Evolutionary conservation across 345 rosid genomes (phyloP).

Genomic region (Alliaria petiolata): DNA sequence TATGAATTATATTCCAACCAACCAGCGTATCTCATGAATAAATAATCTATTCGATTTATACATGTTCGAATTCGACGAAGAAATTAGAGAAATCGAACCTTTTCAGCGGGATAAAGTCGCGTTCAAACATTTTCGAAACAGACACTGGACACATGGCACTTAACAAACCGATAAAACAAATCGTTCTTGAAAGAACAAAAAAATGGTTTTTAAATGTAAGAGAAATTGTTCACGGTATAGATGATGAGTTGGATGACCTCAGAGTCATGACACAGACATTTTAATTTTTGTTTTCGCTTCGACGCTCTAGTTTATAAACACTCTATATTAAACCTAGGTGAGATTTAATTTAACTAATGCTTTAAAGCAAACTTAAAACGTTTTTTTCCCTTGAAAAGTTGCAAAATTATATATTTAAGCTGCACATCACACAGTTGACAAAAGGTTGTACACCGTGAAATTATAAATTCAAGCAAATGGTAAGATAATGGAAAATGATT

Average conservation of each 20-base stretch:
- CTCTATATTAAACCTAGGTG: background rate
- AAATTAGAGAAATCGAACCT: background rate
- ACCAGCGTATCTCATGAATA: no score
- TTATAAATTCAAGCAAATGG: background rate
- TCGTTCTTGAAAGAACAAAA: no score
- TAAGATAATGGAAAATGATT: slow-evolving; percentile 2
- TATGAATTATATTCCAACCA: no score
- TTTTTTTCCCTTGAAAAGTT: background rate
- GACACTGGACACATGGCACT: background rate
- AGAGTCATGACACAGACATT: no score
- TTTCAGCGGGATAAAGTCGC: background rate
- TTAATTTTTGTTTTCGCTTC: no score
- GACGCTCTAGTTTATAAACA: background rate
- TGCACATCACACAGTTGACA: background rate
- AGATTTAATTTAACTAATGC: background rate
- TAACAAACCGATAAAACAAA: no score
- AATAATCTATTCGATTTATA: background rate
- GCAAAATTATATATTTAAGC: background rate
- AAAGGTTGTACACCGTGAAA: background rate
- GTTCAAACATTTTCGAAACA: background rate
- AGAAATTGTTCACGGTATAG: no score
- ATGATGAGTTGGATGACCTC: no score
- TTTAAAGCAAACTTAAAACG: background rate
- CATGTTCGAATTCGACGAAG: background rate
- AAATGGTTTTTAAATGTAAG: no score